Percentiles rank a stretch among this genome's conserved stretches.
Evolutionary conservation across 768 basidiomycete genomes (phyloP).

Genomic region (Termitomyces sp.): DNA sequence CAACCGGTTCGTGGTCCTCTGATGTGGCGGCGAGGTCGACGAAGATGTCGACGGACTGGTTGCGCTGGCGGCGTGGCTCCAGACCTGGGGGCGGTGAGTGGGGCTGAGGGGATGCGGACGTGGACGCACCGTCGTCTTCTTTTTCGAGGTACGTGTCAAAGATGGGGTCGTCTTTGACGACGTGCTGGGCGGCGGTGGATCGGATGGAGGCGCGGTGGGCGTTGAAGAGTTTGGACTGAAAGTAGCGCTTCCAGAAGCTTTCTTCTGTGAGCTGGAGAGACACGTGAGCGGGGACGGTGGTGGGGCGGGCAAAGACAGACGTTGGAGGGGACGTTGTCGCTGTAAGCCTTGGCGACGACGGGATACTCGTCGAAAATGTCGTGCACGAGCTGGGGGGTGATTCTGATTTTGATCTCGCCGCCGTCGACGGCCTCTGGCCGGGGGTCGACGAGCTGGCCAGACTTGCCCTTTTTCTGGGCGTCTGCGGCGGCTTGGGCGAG

Average conservation of each 20-base stretch:
- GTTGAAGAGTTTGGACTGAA: conserved; percentile 94
- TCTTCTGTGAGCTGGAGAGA: conserved; percentile 72
- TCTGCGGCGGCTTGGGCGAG: conserved; percentile 74
- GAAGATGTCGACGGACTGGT: conserved; percentile 70
- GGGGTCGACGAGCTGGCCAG: conserved; percentile 84
- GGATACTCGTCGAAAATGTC: conserved; percentile 99
- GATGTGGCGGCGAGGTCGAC: conserved; percentile 85
- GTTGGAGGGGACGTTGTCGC: conserved; percentile 85
- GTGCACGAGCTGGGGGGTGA: conserved; percentile 88
- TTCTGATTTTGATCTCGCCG: conserved; percentile 85
- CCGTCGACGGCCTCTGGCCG: conserved; percentile 81
- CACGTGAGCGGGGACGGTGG: conserved; percentile 1
- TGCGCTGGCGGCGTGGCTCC: conserved; percentile 69
- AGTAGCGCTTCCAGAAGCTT: conserved; percentile 96
- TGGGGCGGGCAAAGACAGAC: conserved; percentile 9
- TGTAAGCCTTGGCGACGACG: conserved; percentile 88
- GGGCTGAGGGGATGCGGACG: conserved; percentile 1
- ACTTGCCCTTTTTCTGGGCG: conserved; percentile 73
- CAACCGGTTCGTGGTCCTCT: conserved; percentile 88
- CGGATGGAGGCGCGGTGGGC: conserved; percentile 91
- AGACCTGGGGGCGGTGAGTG: conserved; percentile 44
- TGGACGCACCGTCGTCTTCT: conserved; percentile 81
- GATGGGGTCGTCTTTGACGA: conserved; percentile 87
- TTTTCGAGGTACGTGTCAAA: conserved; percentile 96
- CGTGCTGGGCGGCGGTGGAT: conserved; percentile 78